Evolutionary conservation across 495 filamentous ascomycete genomes (phyloP).

Genomic region (Delitschia confertaspora): DNA sequence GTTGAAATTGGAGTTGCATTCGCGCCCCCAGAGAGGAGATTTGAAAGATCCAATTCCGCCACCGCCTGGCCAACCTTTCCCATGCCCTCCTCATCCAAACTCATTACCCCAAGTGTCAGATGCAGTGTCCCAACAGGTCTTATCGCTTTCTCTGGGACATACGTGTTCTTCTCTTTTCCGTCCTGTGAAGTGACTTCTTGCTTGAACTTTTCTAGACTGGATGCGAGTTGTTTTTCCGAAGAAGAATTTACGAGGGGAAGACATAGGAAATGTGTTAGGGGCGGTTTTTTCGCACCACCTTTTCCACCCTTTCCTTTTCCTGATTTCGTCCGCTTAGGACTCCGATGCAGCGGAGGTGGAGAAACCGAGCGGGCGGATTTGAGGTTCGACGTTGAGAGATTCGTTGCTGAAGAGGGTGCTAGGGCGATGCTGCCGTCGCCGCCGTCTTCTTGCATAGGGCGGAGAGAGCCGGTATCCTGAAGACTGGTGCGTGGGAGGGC

Average conservation of each 20-base stretch:
- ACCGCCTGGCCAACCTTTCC: slow-evolving; percentile 52
- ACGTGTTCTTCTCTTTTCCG: background rate
- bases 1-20: slow-evolving; percentile 7
- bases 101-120: slow-evolving; percentile 83
- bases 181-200: no score
- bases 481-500: slow-evolving; percentile 4
- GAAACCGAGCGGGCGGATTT: no score
- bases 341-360: no score
- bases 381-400: no score
- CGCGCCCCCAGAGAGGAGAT: slow-evolving; percentile 1
- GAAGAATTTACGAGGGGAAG: slow-evolving; percentile 60
- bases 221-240: slow-evolving; percentile 56
- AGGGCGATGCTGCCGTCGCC: slow-evolving; percentile 1
- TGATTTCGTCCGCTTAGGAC: no score
- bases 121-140: slow-evolving; percentile 75
- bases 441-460: background rate
- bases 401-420: background rate
- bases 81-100: slow-evolving; percentile 50
- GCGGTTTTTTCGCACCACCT: slow-evolving; percentile 32
- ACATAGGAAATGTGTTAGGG: slow-evolving; percentile 83
- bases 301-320: slow-evolving; percentile 3
- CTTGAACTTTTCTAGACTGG: slow-evolving; percentile 52
- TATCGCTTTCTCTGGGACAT: slow-evolving; percentile 42
- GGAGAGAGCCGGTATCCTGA: background rate
- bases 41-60: slow-evolving; percentile 14